phyloP scores from a whole-genome alignment of 768 basidiomycete species.

The Podaxis sp. region DNA sequence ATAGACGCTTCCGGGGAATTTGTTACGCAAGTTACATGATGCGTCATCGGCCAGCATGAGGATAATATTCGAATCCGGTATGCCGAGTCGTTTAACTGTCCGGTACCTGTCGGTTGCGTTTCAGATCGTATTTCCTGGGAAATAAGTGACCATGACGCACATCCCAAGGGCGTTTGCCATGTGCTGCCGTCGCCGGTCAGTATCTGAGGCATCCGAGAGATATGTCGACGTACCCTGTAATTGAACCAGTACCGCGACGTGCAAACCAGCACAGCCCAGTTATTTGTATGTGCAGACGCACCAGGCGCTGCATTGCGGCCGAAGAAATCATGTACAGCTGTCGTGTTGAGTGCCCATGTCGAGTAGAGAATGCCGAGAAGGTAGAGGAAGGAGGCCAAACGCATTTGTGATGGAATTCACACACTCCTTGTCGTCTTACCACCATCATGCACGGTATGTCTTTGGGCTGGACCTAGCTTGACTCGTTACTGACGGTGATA shows the following conservation, averaged over 20 bases:
- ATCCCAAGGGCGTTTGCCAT: slow-evolving; percentile 99
- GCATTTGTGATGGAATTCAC: slow-evolving; percentile 10
- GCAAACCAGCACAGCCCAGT: slow-evolving; percentile 97
- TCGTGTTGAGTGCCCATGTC: slow-evolving; percentile 28
- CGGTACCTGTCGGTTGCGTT: slow-evolving; percentile 67
- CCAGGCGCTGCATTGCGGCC: slow-evolving; percentile 31
- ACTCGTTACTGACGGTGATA: not conserved
- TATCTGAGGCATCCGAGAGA: not conserved
- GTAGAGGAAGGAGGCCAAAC: slow-evolving; percentile 8
- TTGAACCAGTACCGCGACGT: slow-evolving; percentile 98
- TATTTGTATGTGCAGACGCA: slow-evolving; percentile 77
- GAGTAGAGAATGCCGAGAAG: slow-evolving; percentile 19
- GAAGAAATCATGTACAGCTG: slow-evolving; percentile 46
- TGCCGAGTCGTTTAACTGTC: slow-evolving; percentile 95
- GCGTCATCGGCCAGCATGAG: slow-evolving; percentile 98
- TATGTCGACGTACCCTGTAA: slow-evolving; percentile 68
- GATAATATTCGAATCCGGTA: slow-evolving; percentile 98
- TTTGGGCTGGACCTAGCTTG: not conserved
- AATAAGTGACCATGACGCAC: slow-evolving; percentile 39
- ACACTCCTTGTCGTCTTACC: slow-evolving; percentile 12
- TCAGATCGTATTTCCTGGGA: not conserved
- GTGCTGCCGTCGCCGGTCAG: slow-evolving; percentile 54
- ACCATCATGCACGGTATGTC: slow-evolving; percentile 25
- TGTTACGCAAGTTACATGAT: slow-evolving; percentile 91
- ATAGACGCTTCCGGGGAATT: slow-evolving; percentile 89